Percentiles rank a stretch among this genome's conserved stretches.
Evolutionary conservation across 345 rosid genomes (phyloP).

Genomic region (Aurinia saxatilis): DNA sequence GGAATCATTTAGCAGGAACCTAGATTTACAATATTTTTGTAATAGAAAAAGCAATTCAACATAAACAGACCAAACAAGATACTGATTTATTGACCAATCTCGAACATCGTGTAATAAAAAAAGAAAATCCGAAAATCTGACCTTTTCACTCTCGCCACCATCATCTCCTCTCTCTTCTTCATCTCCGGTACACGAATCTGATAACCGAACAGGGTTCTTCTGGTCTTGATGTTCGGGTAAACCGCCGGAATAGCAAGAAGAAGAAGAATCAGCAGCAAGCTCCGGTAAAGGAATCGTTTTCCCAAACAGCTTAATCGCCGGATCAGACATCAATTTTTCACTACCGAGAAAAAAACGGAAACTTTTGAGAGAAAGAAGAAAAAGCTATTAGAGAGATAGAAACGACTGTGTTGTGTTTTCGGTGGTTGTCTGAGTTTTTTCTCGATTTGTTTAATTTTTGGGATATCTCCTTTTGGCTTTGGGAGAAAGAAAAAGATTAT

Average conservation of each 20-base stretch:
- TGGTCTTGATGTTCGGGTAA: conserved; percentile 29
- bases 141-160: conserved; percentile 28
- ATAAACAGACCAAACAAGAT: neutral
- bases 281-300: conserved; percentile 74
- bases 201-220: conserved; percentile 31
- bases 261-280: conserved; percentile 24
- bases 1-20: neutral
- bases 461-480: neutral
- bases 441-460: conserved; percentile 5
- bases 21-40: neutral
- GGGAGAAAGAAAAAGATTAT: conserved; percentile 22
- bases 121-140: neutral
- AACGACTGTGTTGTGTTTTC: conserved; percentile 31
- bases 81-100: neutral
- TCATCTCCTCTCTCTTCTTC: neutral
- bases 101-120: conserved; percentile 3
- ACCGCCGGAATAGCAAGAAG: conserved; percentile 14
- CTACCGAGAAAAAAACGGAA: conserved; percentile 23
- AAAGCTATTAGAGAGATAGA: neutral
- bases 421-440: conserved; percentile 1
- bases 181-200: too few species aligned
- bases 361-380: conserved; percentile 20
- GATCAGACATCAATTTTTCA: conserved; percentile 58
- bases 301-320: conserved; percentile 89
- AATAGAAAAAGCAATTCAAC: neutral